phyloP scores from a whole-genome alignment of 2,329 filamentous ascomycete species.

The Stemphylium beticola region DNA sequence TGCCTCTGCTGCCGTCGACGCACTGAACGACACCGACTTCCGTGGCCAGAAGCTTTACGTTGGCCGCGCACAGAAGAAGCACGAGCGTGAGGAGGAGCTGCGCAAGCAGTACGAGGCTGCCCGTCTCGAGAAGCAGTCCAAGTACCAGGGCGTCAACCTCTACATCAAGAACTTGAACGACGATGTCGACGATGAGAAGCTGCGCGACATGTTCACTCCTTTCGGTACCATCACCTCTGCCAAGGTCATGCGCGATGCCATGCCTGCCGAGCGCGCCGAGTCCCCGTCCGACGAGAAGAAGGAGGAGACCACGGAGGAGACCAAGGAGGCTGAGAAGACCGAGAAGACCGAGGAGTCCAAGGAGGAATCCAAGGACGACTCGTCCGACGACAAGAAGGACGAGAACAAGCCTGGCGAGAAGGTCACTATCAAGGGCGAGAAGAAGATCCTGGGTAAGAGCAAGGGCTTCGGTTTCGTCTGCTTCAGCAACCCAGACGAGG shows the following conservation, averaged over 20 bases:
- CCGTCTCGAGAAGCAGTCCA: conserved; percentile 96
- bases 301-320: conserved; percentile 60
- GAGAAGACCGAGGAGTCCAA: conserved; percentile 64
- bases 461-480: conserved; percentile 99
- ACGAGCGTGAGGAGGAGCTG: conserved; percentile 98
- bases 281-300: conserved; percentile 55
- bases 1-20: conserved; percentile 84
- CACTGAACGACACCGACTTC: conserved; percentile 90
- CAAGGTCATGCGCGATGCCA: conserved; percentile 95
- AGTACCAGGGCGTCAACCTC: conserved; percentile 99
- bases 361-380: conserved; percentile 63
- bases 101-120: conserved; percentile 98
- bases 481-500: conserved; percentile 99
- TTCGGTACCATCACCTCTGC: conserved; percentile 97
- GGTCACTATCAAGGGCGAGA: conserved; percentile 63
- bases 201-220: conserved; percentile 88
- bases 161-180: conserved; percentile 99
- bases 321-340: conserved; percentile 57
- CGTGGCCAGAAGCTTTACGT: conserved; percentile 96
- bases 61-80: conserved; percentile 99
- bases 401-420: conserved; percentile 60
- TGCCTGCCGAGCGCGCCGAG: conserved; percentile 57
- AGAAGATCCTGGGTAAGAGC: conserved; percentile 87
- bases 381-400: conserved; percentile 63
- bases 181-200: conserved; percentile 96